phyloP scores from a whole-genome alignment of 257 asterid species.

The Ilex aquifolium region DNA sequence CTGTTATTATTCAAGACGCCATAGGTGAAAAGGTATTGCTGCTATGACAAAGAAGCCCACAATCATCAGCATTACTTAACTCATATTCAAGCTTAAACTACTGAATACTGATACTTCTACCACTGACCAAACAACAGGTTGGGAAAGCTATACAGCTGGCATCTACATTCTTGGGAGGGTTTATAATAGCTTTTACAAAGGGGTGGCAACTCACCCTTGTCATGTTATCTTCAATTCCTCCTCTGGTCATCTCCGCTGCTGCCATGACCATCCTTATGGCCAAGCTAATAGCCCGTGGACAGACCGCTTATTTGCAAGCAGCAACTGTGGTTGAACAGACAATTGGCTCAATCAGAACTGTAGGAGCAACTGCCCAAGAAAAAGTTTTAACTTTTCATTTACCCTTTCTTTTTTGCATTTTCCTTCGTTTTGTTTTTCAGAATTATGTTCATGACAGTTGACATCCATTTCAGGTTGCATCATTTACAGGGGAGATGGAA shows the following conservation, averaged over 20 bases:
- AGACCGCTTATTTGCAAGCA: neutral
- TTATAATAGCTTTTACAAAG: neutral
- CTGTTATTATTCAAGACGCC: constrained; percentile 52
- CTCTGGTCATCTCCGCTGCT: neutral
- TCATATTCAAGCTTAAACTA: too few species aligned
- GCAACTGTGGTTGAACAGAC: neutral
- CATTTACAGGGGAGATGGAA: neutral
- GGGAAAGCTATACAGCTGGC: neutral
- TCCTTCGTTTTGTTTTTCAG: too few species aligned
- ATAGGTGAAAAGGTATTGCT: constrained; percentile 60
- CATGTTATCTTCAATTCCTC: neutral
- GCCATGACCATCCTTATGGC: neutral
- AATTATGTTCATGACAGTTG: too few species aligned
- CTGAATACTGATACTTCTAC: too few species aligned
- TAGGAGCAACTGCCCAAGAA: neutral
- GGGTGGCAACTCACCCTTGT: neutral
- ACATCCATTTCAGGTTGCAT: neutral
- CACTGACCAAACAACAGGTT: neutral
- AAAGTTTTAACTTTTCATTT: too few species aligned
- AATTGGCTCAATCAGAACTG: neutral
- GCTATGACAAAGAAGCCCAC: neutral
- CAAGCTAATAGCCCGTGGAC: neutral
- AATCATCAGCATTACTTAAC: too few species aligned
- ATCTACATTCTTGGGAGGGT: neutral
- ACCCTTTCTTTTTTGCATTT: too few species aligned